Percentiles rank a stretch among this genome's conserved stretches.
phyloP scores from a whole-genome alignment of 2,329 filamentous ascomycete genomes.

The Cryphonectria japonica region DNA sequence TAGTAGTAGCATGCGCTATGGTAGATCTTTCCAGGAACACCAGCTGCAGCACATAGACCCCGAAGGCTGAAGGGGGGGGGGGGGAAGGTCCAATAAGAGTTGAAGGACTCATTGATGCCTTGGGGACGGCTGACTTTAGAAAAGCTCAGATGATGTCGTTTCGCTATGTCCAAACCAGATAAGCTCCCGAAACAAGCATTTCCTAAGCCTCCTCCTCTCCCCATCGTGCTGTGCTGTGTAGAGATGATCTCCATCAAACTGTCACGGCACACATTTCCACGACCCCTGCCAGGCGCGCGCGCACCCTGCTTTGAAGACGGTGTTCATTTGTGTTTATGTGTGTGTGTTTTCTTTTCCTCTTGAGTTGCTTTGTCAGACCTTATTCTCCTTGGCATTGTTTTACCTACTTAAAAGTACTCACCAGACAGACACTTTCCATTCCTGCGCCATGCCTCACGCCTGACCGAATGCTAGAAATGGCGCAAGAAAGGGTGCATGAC shows the following conservation, averaged over 20 bases:
- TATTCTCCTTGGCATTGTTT: background rate
- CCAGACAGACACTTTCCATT: background rate
- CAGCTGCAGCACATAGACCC: background rate
- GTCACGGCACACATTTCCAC: background rate
- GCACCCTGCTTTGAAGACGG: background rate
- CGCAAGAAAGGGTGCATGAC: background rate
- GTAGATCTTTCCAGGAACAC: background rate
- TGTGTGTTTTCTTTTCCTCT: background rate
- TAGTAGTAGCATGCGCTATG: background rate
- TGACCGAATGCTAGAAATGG: background rate
- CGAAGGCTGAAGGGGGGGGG: background rate
- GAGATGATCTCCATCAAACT: background rate
- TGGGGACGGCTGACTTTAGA: background rate
- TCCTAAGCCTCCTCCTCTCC: background rate
- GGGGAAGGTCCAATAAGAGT: no score
- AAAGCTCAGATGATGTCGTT: background rate
- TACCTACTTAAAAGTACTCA: background rate
- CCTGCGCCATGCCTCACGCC: background rate
- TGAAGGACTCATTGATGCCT: background rate
- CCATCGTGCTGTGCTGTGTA: background rate
- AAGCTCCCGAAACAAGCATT: background rate
- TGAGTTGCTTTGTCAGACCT: background rate
- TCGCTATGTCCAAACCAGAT: background rate
- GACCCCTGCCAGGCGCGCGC: background rate
- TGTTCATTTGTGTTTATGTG: background rate